These are phyloP conservation scores for Pleurotus salmoneostramineus DNA, from an alignment of 768 basidiomycete genomes.

Conservation along the genomic window DNA sequence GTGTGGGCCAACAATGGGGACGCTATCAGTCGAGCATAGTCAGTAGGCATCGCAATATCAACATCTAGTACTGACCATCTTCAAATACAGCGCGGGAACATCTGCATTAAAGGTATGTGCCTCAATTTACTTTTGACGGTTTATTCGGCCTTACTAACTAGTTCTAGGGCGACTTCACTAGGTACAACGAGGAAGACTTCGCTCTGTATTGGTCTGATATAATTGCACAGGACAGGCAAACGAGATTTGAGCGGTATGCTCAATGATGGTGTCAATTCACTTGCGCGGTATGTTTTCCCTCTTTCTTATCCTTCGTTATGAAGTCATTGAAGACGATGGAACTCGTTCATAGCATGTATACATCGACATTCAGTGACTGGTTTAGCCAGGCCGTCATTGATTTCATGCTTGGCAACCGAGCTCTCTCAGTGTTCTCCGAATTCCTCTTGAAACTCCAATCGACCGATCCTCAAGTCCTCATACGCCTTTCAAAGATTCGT, in stretches of 20 bases:
- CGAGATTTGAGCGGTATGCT: conserved; percentile 88
- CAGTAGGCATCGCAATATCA: conserved; percentile 22
- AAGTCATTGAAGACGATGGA: background rate
- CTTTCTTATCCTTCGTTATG: background rate
- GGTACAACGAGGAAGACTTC: conserved; percentile 35
- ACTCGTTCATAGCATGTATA: conserved; percentile 62
- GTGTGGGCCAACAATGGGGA: conserved; percentile 99
- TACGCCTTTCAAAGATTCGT: conserved; percentile 84
- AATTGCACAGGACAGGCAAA: conserved; percentile 76
- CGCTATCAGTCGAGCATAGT: conserved; percentile 87
- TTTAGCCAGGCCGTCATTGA: conserved; percentile 96
- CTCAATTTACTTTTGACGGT: background rate
- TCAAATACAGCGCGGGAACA: conserved; percentile 75
- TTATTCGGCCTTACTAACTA: background rate
- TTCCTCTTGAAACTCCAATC: conserved; percentile 86
- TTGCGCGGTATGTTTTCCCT: conserved; percentile 54
- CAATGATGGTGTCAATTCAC: conserved; percentile 93
- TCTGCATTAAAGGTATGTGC: conserved; percentile 81
- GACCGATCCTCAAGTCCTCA: conserved; percentile 88
- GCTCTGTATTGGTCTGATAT: background rate
- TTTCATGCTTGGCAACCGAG: conserved; percentile 86
- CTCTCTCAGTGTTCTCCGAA: conserved; percentile 86
- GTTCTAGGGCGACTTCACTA: conserved; percentile 81
- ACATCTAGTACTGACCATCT: background rate
- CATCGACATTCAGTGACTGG: conserved; percentile 91